phyloP scores from a whole-genome alignment of 495 filamentous ascomycete genomes.

The Lepidopterella palustris region DNA sequence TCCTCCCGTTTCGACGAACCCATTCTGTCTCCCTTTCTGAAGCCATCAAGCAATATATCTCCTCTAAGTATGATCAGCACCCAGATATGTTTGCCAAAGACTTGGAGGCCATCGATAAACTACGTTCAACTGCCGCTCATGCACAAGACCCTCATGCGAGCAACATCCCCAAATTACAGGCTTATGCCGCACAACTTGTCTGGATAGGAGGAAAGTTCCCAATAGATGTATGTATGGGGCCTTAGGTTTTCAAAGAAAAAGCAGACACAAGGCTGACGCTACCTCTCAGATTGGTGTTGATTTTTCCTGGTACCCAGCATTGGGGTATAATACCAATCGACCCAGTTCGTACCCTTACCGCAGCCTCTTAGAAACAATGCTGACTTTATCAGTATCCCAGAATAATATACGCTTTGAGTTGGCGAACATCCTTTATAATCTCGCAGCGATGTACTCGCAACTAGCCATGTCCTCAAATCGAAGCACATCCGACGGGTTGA shows the following conservation, averaged over 20 bases:
- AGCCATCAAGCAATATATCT: conserved; percentile 93
- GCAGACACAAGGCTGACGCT: background rate
- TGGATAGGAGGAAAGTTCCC: conserved; percentile 96
- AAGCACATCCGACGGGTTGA: conserved; percentile 74
- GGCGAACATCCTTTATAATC: conserved; percentile 87
- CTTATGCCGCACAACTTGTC: conserved; percentile 86
- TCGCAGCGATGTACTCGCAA: conserved; percentile 88
- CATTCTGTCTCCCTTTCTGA: conserved; percentile 65
- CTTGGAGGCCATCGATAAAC: conserved; percentile 74
- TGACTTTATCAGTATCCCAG: conserved; percentile 52
- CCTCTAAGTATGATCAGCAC: conserved; percentile 97
- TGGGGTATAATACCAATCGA: conserved; percentile 80
- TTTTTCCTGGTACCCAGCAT: conserved; percentile 89
- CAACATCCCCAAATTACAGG: conserved; percentile 77
- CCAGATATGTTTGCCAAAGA: conserved; percentile 95
- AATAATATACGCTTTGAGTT: conserved; percentile 95
- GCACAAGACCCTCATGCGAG: conserved; percentile 85
- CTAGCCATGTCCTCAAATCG: conserved; percentile 77
- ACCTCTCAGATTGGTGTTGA: conserved; percentile 74
- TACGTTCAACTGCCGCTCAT: conserved; percentile 76
- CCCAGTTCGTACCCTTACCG: conserved; percentile 45
- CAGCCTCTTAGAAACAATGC: background rate
- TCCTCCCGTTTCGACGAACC: conserved; percentile 83
- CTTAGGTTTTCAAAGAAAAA: too few relatives aligned
- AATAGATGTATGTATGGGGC: conserved; percentile 63